A percentile compares a stretch with the other conserved stretches of the same genome.
Evolutionary conservation across 495 filamentous ascomycete species (phyloP).

Genomic region (Talaromyces adpressus): DNA sequence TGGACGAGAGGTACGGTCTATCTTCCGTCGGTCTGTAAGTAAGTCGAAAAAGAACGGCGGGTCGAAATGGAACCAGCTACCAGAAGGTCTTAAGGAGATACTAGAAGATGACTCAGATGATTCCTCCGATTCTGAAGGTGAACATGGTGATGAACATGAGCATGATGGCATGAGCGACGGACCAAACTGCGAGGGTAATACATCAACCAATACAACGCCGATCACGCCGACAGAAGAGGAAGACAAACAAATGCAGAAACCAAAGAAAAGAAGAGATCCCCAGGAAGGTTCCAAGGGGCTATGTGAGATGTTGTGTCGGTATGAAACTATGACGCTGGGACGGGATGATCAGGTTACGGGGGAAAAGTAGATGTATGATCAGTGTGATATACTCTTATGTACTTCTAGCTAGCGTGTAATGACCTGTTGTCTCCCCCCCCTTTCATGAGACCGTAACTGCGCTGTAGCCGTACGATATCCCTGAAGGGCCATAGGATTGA

Average conservation of each 20-base stretch:
- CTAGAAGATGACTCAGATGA: slow-evolving; percentile 26
- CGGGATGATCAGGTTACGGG: slow-evolving; percentile 21
- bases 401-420: not conserved
- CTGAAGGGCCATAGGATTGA: too few species aligned
- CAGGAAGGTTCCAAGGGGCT: slow-evolving; percentile 16
- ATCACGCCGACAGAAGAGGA: not conserved
- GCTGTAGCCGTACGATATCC: too few species aligned
- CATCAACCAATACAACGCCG: not conserved
- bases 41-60: slow-evolving; percentile 21
- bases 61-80: slow-evolving; percentile 18
- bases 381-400: not conserved
- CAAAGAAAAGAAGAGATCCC: slow-evolving; percentile 7
- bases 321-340: slow-evolving; percentile 36
- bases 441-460: too few species aligned
- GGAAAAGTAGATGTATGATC: not conserved
- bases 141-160: not conserved
- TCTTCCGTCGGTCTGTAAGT: slow-evolving; percentile 30
- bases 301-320: slow-evolving; percentile 37
- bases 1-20: slow-evolving; percentile 33
- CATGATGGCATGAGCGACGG: not conserved
- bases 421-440: too few species aligned
- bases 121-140: not conserved
- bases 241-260: not conserved
- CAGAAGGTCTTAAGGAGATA: slow-evolving; percentile 30
- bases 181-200: not conserved